These are phyloP conservation scores for Kuraishia piskuri DNA, from an alignment of 805 yeast species.

Conservation along the genomic window DNA sequence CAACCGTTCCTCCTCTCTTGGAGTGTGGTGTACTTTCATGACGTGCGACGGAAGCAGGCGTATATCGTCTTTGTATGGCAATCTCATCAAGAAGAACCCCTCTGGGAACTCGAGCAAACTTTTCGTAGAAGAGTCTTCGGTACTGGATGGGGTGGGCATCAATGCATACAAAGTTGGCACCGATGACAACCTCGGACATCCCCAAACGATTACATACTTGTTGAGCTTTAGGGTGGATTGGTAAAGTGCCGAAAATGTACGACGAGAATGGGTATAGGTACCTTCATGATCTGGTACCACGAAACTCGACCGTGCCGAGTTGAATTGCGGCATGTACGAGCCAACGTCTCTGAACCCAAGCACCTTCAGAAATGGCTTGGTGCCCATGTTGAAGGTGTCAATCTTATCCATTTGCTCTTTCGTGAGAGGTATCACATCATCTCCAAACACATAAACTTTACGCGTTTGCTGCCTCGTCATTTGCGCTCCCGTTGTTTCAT, in stretches of 20 bases:
- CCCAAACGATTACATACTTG: conserved; percentile 67
- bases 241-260: conserved; percentile 61
- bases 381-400: conserved; percentile 20
- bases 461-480: conserved; percentile 23
- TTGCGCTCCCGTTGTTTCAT: conserved; percentile 34
- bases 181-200: conserved; percentile 44
- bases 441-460: conserved; percentile 38
- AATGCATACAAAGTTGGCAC: conserved; percentile 52
- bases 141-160: conserved; percentile 35
- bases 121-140: conserved; percentile 2
- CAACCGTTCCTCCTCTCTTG: conserved; percentile 10
- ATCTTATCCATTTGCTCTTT: conserved; percentile 27
- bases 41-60: conserved; percentile 46
- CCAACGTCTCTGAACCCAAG: conserved; percentile 54
- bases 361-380: conserved; percentile 47
- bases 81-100: conserved; percentile 60
- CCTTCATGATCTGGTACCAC: conserved; percentile 58
- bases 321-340: conserved; percentile 41
- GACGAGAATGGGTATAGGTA: conserved; percentile 49
- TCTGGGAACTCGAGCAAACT: conserved; percentile 38
- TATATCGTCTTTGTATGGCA: conserved; percentile 74
- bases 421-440: conserved; percentile 30
- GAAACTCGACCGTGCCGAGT: conserved; percentile 47
- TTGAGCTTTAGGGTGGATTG: conserved; percentile 42
- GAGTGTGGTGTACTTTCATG: conserved; percentile 15